Evolutionary conservation across 2,329 filamentous ascomycete species (phyloP).

Genomic region (Tothia fuscella): DNA sequence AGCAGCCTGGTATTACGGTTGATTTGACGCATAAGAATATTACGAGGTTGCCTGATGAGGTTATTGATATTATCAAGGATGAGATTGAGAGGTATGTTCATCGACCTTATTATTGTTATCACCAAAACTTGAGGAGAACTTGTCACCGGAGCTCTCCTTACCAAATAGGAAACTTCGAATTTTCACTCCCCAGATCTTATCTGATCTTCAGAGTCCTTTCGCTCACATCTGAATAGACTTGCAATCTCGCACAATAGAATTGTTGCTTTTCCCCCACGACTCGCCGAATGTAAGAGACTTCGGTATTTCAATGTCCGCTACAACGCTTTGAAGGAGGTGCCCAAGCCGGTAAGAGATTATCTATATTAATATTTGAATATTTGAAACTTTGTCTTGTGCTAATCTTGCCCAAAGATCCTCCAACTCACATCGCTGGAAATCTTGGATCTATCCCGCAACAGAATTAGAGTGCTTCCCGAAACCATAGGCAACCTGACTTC

Average conservation of each 20-base stretch:
- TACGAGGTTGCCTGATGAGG: conserved; percentile 57
- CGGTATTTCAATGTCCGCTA: conserved; percentile 72
- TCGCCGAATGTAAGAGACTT: conserved; percentile 64
- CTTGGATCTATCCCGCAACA: conserved; percentile 82
- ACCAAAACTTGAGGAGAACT: too few species aligned
- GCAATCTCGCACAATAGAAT: conserved; percentile 73
- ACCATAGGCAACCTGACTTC: conserved; percentile 72
- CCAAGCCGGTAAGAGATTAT: conserved; percentile 43
- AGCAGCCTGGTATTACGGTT: conserved; percentile 61
- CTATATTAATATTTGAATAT: neutral
- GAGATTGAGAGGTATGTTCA: conserved; percentile 53
- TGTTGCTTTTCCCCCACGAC: conserved; percentile 54
- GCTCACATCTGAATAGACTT: conserved; percentile 40
- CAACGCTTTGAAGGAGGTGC: conserved; percentile 59
- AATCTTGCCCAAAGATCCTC: conserved; percentile 51
- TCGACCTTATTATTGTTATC: neutral
- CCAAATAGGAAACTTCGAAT: too few species aligned
- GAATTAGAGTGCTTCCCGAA: conserved; percentile 62
- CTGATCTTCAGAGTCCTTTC: too few species aligned
- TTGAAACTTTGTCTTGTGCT: neutral
- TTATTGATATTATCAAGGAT: conserved; percentile 62
- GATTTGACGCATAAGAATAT: conserved; percentile 68
- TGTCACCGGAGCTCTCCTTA: too few species aligned
- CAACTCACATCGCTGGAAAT: conserved; percentile 81
- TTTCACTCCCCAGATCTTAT: too few species aligned